Evolutionary conservation across 306 rosid species (phyloP), one percentile per base, ranked within the genome.

Genomic region (Gynostemma pentaphyllum): DNA sequence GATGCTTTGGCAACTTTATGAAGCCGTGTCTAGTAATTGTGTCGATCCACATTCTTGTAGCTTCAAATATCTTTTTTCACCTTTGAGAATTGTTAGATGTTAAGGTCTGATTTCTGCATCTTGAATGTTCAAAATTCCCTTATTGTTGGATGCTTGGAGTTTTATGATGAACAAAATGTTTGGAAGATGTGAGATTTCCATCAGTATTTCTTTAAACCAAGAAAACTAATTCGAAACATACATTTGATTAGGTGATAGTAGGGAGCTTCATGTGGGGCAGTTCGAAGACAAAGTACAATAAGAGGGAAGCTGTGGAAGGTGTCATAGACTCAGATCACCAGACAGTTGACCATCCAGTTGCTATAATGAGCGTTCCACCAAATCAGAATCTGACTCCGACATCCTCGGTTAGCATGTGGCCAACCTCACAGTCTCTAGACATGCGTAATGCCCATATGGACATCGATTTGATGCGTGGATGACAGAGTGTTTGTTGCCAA

Each of bases 401-500:
- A 6, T 60, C 94, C n/a, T 57, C 96, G 5, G 36, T 81, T 50
- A 79, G 82, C 8, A 72, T 82, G 2, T 94, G 99, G 99, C 84
- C 90, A 15, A 69, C 85, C 2, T 75, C 94, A 10, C 88, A 83
- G 45, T 60, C 78, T 0, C 24, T 82, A 88, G 96, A 92, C 50
- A 88, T 92, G 88, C 94, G 87, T 29, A 86, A 81, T 28, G 75
- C 87, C 39, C 97, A 88, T 64, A 79, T 80, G 0, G 99, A 84
- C 88, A 94, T 94, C 37, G 95, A 94, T 80, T 79, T 94, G 82
- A 88, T 86, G 97, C 95, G 97, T 7, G 97, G 97, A 70, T 88
- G 79, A 84, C 72, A 37, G 46, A 16, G 42, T 13, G 5, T n/a
- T n/a, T n/a, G n/a, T n/a, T n/a, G n/a, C n/a, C n/a, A n/a, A n/a